Base-by-base conservation (phyloP, 768 basidiomycete species). In the Lactarius evosmus region DNA sequence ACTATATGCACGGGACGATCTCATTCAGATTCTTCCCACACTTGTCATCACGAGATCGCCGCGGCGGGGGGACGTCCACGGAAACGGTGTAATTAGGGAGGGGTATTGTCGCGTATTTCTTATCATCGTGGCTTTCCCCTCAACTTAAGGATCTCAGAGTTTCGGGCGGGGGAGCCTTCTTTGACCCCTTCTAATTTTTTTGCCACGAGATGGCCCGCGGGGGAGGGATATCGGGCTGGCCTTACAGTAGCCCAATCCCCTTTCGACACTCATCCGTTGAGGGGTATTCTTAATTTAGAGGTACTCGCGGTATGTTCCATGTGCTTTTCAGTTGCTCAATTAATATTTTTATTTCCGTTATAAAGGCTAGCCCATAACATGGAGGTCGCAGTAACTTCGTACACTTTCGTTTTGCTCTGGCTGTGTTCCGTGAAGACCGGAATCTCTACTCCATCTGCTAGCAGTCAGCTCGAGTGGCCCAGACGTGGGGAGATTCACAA, bases 71-170 rank as follows among this genome's bases (percentile, higher is more conserved):
- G 1, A 14, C 12, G 19, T 25, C n/a, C 29, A 25, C 2, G 17
- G 25, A 30, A 29, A 22, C 30, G 12, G 9, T n/a, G 11, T 55
- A 22, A 59, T 60, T 64, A 34, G 40, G 62, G n/a, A n/a, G 46
- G 25, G 14, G 25, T 12, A 27, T 25, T 25, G 6, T 27, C 41
- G 41, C 5, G 14, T n/a, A 17, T 52, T 56, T 16, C 17, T 22
- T 33, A 4, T n/a, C 3, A 16, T 29, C 41, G 22, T 36, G 9
- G n/a, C 19, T 27, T 36, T 51, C 17, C 41, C 30, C 19, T 29
- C 19, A 9, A n/a, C 51, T 17, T 4, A 5, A 2, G 30, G 17
- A 17, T 32, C 19, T 30, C 16, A 7, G 16, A 17, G 0, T 29
- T 27, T 49, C 38, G 4, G 9, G 51, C 60, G 22, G 38, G 9